A percentile compares a stretch with the other conserved stretches of the same genome.
These are phyloP conservation scores for Calonectria ilicicola DNA, from an alignment of 2,329 filamentous ascomycete genomes.

Conservation along the genomic window DNA sequence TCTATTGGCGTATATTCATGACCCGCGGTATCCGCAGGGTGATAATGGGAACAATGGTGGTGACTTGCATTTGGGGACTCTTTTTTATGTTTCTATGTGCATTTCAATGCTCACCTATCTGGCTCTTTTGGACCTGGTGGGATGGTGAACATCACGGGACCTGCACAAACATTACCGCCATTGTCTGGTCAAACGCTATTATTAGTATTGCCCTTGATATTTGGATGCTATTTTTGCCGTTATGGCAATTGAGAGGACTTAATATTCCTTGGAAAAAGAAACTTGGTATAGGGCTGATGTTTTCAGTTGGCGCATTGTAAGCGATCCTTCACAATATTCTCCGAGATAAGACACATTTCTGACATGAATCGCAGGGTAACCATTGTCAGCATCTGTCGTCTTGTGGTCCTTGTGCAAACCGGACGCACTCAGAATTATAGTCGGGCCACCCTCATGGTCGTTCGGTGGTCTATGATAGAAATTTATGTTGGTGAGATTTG, in stretches of 20 bases:
- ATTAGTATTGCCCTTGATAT: constrained; percentile 21
- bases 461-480: not conserved
- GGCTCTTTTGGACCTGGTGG: constrained; percentile 21
- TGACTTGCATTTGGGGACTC: not conserved
- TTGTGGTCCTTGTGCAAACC: not conserved
- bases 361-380: not conserved
- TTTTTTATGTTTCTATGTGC: not conserved
- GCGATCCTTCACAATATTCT: not conserved
- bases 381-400: not conserved
- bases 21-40: not conserved
- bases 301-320: not conserved
- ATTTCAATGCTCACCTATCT: constrained; percentile 13
- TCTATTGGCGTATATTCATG: constrained; percentile 26
- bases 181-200: constrained; percentile 21
- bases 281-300: not conserved
- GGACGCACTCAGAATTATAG: not conserved
- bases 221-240: not conserved
- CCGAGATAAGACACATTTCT: not conserved
- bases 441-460: not conserved
- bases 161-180: constrained; percentile 1
- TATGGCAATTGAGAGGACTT: not conserved
- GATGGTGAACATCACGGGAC: constrained; percentile 10
- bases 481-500: not conserved
- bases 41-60: constrained; percentile 16
- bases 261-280: constrained; percentile 2